Evolutionary conservation across 805 yeast species (phyloP).

Genomic region (Starmerella stellata): DNA sequence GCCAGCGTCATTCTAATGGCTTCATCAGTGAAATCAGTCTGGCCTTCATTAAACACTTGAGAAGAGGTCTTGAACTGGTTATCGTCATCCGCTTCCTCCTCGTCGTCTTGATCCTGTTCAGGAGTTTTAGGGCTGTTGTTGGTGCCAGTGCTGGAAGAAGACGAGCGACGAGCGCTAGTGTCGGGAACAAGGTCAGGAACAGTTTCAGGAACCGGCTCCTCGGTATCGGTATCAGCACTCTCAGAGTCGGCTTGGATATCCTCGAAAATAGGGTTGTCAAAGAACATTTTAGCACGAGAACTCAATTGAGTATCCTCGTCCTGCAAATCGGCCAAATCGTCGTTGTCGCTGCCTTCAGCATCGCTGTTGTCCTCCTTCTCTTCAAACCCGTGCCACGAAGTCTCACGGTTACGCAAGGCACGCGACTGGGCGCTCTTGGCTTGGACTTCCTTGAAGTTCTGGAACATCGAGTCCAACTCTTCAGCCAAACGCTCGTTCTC

Average conservation of each 20-base stretch:
- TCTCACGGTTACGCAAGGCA: slow-evolving; percentile 36
- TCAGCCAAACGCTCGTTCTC: slow-evolving; percentile 46
- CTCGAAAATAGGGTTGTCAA: slow-evolving; percentile 24
- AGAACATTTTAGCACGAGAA: slow-evolving; percentile 24
- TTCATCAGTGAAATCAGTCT: slow-evolving; percentile 22
- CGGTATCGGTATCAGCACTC: slow-evolving; percentile 17
- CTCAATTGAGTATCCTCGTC: slow-evolving; percentile 21
- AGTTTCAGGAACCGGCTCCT: slow-evolving; percentile 2
- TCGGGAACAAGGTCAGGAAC: slow-evolving; percentile 2
- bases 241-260: slow-evolving; percentile 17
- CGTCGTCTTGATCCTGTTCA: no score
- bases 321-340: slow-evolving; percentile 12
- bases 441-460: slow-evolving; percentile 35
- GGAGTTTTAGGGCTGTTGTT: neutral
- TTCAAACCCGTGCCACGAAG: slow-evolving; percentile 23
- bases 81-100: slow-evolving; percentile 13
- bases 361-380: slow-evolving; percentile 21
- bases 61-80: slow-evolving; percentile 4
- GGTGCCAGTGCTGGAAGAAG: neutral
- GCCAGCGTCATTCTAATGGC: slow-evolving; percentile 69
- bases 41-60: slow-evolving; percentile 13
- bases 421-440: slow-evolving; percentile 32
- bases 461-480: slow-evolving; percentile 69
- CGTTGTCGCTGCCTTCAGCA: slow-evolving; percentile 14
- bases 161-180: no score